These are phyloP conservation scores for Psilocybe tampanensis DNA, from an alignment of 768 basidiomycete genomes.

Conservation along the genomic window DNA sequence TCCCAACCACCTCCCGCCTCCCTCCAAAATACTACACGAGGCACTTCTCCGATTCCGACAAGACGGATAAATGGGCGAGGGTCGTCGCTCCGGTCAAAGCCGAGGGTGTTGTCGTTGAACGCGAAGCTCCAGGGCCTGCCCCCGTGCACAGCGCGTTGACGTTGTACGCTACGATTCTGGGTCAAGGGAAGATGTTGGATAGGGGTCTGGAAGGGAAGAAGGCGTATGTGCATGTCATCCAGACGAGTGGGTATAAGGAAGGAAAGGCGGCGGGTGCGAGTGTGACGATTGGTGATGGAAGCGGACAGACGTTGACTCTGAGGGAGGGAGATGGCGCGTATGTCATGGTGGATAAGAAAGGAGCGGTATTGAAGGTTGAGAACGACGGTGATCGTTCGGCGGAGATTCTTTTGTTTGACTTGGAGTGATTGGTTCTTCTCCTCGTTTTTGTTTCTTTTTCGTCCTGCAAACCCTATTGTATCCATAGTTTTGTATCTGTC, in stretches of 20 bases:
- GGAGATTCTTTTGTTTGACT: slow-evolving; percentile 82
- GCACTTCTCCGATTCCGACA: slow-evolving; percentile 82
- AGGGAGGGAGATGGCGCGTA: slow-evolving; percentile 91
- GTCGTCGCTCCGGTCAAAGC: slow-evolving; percentile 76
- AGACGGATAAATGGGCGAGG: slow-evolving; percentile 68
- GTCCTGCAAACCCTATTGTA: too few relatives aligned
- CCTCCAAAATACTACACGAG: slow-evolving; percentile 86
- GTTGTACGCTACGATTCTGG: slow-evolving; percentile 77
- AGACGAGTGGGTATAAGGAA: slow-evolving; percentile 80
- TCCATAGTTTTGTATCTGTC: too few relatives aligned
- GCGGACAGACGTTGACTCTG: slow-evolving; percentile 50
- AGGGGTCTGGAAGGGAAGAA: slow-evolving; percentile 57
- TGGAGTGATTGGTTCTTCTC: slow-evolving; percentile 25
- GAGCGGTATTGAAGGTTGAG: slow-evolving; percentile 45
- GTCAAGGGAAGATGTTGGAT: slow-evolving; percentile 51
- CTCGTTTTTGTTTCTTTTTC: too few relatives aligned
- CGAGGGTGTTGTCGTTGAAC: slow-evolving; percentile 55
- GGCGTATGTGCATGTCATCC: slow-evolving; percentile 85
- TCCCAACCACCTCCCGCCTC: slow-evolving; percentile 47
- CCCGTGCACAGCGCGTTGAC: slow-evolving; percentile 74
- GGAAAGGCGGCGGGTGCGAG: slow-evolving; percentile 56
- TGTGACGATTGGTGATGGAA: slow-evolving; percentile 49
- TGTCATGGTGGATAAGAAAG: slow-evolving; percentile 49
- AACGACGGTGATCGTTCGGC: slow-evolving; percentile 69
- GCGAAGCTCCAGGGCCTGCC: slow-evolving; percentile 78